Percentiles rank a stretch among this genome's conserved stretches.
phyloP scores from a whole-genome alignment of 2,329 filamentous ascomycete species.

The Penicillium carneum region DNA sequence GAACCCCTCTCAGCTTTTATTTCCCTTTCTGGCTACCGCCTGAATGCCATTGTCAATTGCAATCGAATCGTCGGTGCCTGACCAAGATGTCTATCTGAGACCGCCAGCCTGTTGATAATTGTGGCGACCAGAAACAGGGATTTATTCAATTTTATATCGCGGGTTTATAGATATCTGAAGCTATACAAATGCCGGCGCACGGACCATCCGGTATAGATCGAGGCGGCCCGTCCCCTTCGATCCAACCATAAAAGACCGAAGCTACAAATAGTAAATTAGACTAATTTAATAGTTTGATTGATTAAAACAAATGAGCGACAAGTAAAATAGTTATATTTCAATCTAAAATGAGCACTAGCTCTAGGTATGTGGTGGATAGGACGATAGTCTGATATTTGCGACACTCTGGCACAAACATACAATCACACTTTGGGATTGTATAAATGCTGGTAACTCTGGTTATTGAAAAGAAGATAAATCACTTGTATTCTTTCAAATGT shows the following conservation, averaged over 20 bases:
- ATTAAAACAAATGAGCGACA: not conserved
- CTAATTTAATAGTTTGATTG: not conserved
- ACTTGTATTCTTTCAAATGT: not conserved
- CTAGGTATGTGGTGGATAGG: not conserved
- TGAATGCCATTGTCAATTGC: not conserved
- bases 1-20: not conserved
- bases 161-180: not conserved
- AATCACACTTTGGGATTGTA: not conserved
- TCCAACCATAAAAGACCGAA: not conserved
- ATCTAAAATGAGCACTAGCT: not conserved
- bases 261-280: not conserved
- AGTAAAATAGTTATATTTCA: not conserved
- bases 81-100: no score
- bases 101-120: not conserved
- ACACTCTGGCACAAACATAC: not conserved
- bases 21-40: not conserved
- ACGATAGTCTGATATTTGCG: not conserved
- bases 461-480: not conserved
- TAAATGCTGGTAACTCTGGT: not conserved
- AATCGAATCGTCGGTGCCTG: not conserved
- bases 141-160: not conserved
- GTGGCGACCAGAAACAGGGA: not conserved
- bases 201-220: conserved; percentile 3
- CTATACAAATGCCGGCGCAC: conserved; percentile 3
- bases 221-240: not conserved